phyloP scores from a whole-genome alignment of 108 stramenopile species.

The Pinguiococcus pyrenoidosus region DNA sequence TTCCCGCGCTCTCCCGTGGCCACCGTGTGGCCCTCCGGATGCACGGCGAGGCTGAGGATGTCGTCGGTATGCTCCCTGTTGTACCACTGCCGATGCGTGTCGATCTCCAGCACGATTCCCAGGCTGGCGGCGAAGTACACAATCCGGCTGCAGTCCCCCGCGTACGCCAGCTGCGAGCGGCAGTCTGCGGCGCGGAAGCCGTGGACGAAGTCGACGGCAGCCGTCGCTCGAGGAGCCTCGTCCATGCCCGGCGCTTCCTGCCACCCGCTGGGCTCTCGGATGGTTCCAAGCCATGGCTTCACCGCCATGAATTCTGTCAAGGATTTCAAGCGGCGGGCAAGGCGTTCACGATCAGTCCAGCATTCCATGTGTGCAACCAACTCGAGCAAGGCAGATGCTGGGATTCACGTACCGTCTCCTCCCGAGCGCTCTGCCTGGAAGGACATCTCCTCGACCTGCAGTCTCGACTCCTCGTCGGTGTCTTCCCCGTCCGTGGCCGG shows the following conservation, averaged over 20 bases:
- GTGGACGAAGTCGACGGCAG: no score
- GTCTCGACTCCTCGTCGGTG: not conserved
- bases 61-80: slow-evolving; percentile 42
- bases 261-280: slow-evolving; percentile 8
- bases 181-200: slow-evolving; percentile 14
- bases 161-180: slow-evolving; percentile 9
- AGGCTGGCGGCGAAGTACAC: slow-evolving; percentile 16
- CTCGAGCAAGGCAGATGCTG: no score
- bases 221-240: no score
- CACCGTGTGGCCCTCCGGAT: slow-evolving; percentile 33
- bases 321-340: no score
- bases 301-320: slow-evolving; percentile 33
- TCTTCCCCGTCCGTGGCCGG: not conserved
- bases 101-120: slow-evolving; percentile 10
- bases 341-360: no score
- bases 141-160: slow-evolving; percentile 5
- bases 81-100: slow-evolving; percentile 26
- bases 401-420: no score
- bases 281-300: slow-evolving; percentile 17
- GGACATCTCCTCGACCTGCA: no score
- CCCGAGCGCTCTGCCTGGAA: no score
- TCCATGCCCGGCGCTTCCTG: not conserved
- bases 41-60: slow-evolving; percentile 38
- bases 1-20: slow-evolving; percentile 49
- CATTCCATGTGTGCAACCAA: no score